Evolutionary conservation across 164 flowering plant species (phyloP), one percentile per base, ranked within the genome.

Genomic region (Magnolia changhungtana): DNA sequence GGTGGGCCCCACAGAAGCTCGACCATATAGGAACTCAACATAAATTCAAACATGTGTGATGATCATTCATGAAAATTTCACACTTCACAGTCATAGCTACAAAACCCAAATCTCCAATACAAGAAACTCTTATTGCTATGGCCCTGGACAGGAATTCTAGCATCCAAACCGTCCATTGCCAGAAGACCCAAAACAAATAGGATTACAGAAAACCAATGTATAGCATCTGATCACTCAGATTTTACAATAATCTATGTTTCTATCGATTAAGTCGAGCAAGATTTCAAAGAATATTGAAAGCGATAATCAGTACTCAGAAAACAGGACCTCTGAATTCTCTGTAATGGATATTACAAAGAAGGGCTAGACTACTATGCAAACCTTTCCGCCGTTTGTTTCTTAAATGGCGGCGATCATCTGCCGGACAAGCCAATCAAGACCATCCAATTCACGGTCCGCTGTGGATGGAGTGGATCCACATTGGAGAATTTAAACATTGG

Each of bases 261-360:
- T 69, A 52, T 69, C n/a, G 29, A 24, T 18, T 51, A 10, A 68
- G 55, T 18, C 68, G 78, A 69, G 58, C 55, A 69, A 37, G 18
- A 55, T 55, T 58, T 37, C 65, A 76, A 61, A 69, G 67, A 69
- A 76, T 37, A 68, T 55, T 59, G 6, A 51, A 21, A 11, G 13
- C 11, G 13, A 55, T 3, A 72, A 27, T 24, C 23, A 24, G 20
- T 13, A 72, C 61, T 52, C 63, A 24, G 19, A 23, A 49, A 70
- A 70, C 72, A 70, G 58, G 50, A 37, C 78, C 67, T 52, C 23
- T 1, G 31, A 74, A 55, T 74, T 21, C 51, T 67, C 70, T 74
- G 65, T 27, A 67, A 55, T 14, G 20, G 67, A 49, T 20, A 27
- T 75, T 23, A 16, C 71, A 37, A 55, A 10, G 61, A 52, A 55